These are phyloP conservation scores for Cavenderia fasciculata DNA, from an alignment of 78 protist genomes.

Conservation along the genomic window DNA sequence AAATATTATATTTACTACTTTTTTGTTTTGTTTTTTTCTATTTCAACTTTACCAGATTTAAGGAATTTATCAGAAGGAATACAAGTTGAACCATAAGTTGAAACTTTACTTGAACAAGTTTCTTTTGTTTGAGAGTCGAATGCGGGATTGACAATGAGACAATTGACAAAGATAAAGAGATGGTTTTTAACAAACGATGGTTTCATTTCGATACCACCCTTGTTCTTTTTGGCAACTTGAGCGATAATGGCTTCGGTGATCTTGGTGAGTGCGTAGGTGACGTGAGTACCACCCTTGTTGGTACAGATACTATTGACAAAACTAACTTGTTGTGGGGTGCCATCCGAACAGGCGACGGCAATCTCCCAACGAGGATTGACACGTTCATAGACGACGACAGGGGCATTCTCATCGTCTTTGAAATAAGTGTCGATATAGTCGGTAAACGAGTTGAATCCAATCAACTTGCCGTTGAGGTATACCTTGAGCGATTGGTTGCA, in stretches of 20 bases:
- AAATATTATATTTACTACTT: neutral
- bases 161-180: conserved; percentile 94
- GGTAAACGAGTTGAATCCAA: conserved; percentile 32
- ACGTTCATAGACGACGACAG: conserved; percentile 5
- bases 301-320: conserved; percentile 99
- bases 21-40: no score
- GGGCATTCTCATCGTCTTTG: neutral
- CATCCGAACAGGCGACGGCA: conserved; percentile 43
- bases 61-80: conserved; percentile 80
- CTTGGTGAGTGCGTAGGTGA: conserved; percentile 87
- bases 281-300: conserved; percentile 98
- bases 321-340: conserved; percentile 71
- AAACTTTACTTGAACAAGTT: conserved; percentile 82
- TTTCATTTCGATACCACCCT: conserved; percentile 75
- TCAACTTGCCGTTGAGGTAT: conserved; percentile 45
- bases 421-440: conserved; percentile 85
- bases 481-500: conserved; percentile 69
- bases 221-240: conserved; percentile 54
- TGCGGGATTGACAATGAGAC: conserved; percentile 97
- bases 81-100: conserved; percentile 92
- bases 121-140: conserved; percentile 99
- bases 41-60: neutral
- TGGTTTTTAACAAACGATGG: conserved; percentile 88
- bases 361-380: conserved; percentile 65
- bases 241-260: conserved; percentile 14